Conservation (phyloP, 805 yeast genomes). For the Peterozyma toletana region DNA sequence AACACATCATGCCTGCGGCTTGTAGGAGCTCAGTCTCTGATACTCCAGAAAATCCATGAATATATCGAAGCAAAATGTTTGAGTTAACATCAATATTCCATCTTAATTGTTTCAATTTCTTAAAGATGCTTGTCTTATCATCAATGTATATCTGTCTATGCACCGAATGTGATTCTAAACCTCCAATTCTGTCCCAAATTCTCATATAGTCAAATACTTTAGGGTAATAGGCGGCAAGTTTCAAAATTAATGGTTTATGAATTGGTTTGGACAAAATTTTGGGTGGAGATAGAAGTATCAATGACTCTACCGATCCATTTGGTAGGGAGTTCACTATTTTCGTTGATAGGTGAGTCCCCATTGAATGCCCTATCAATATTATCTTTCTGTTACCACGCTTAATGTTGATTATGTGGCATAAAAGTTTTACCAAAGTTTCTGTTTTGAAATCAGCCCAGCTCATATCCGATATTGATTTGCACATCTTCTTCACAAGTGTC, state of each 20-base stretch:
- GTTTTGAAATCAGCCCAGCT: slow-evolving; percentile 33
- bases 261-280: slow-evolving; percentile 11
- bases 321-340: slow-evolving; percentile 33
- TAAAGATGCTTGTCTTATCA: slow-evolving; percentile 18
- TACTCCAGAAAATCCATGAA: slow-evolving; percentile 40
- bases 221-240: slow-evolving; percentile 24
- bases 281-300: slow-evolving; percentile 44
- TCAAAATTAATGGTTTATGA: slow-evolving; percentile 21
- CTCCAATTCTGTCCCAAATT: slow-evolving; percentile 53
- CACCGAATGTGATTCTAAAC: slow-evolving; percentile 56
- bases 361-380: slow-evolving; percentile 44
- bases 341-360: slow-evolving; percentile 45
- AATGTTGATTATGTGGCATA: slow-evolving; percentile 28
- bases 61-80: slow-evolving; percentile 42
- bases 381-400: slow-evolving; percentile 35
- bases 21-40: slow-evolving; percentile 33
- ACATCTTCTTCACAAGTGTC: slow-evolving; percentile 16
- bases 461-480: slow-evolving; percentile 23
- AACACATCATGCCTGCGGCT: slow-evolving; percentile 25
- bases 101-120: slow-evolving; percentile 51
- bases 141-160: slow-evolving; percentile 37
- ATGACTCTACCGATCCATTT: slow-evolving; percentile 32
- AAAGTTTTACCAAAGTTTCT: slow-evolving; percentile 31
- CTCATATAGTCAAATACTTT: slow-evolving; percentile 48
- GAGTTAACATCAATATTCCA: slow-evolving; percentile 67